A percentile compares a stretch with the other conserved stretches of the same genome.
Evolutionary conservation across 164 flowering plant genomes (phyloP).

Genomic region (Malania oleifera): DNA sequence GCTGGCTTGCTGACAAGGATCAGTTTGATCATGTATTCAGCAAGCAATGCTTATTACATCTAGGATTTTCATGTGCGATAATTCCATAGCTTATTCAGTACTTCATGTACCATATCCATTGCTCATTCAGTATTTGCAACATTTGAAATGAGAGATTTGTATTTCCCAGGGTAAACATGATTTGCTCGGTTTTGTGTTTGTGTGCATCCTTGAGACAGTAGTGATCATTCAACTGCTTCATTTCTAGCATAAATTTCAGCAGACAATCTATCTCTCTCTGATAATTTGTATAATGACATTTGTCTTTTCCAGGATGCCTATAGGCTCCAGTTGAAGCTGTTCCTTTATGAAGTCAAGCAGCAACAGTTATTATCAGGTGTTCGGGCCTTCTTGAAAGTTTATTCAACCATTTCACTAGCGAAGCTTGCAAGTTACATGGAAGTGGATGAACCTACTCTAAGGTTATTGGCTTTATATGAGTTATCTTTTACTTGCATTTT

Average conservation of each 20-base stretch:
- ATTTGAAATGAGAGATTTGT: background rate
- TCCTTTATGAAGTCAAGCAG: conserved; percentile 96
- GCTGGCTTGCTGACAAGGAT: no score
- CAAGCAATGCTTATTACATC: no score
- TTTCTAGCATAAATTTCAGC: no score
- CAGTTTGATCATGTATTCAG: no score
- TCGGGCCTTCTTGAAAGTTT: conserved; percentile 84
- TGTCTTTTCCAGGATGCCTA: conserved; percentile 80
- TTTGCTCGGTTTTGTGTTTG: no score
- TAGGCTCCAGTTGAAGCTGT: conserved; percentile 92
- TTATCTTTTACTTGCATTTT: conserved; percentile 4
- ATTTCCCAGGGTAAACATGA: no score
- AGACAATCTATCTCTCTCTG: background rate
- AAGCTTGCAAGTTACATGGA: conserved; percentile 92
- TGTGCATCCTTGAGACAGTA: no score
- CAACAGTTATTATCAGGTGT: conserved; percentile 83
- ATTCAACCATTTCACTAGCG: conserved; percentile 77
- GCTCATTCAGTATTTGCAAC: no score
- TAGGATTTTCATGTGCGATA: no score
- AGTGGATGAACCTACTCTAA: conserved; percentile 89
- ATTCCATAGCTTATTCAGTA: no score
- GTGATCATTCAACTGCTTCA: no score
- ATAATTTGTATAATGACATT: background rate
- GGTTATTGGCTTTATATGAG: conserved; percentile 36
- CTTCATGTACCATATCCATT: no score